Conservation (phyloP, 1,139 yeast species). For the Protomyces gravidus region DNA sequence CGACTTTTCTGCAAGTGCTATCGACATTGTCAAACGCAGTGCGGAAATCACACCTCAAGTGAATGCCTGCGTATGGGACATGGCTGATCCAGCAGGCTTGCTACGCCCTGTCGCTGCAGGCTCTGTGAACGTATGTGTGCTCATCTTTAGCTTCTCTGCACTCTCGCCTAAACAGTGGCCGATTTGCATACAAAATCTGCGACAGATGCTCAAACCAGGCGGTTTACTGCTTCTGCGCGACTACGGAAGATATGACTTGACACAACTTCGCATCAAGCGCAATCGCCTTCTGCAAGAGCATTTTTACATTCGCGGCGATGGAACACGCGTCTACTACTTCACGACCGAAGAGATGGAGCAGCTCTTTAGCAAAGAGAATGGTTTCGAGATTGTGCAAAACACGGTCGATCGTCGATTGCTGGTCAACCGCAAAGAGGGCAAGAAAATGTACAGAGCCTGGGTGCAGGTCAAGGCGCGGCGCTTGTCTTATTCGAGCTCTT, state of each 20-base stretch:
- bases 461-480: slow-evolving; percentile 48
- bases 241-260: slow-evolving; percentile 91
- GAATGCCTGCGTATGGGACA: slow-evolving; percentile 90
- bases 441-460: slow-evolving; percentile 97
- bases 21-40: slow-evolving; percentile 68
- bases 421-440: slow-evolving; percentile 83
- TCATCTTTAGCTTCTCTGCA: slow-evolving; percentile 92
- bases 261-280: slow-evolving; percentile 90
- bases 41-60: slow-evolving; percentile 62
- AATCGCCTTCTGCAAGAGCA: slow-evolving; percentile 83
- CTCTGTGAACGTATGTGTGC: slow-evolving; percentile 82
- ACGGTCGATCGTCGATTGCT: slow-evolving; percentile 86
- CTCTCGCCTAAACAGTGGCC: slow-evolving; percentile 89
- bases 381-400: slow-evolving; percentile 65
- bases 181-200: slow-evolving; percentile 65
- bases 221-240: slow-evolving; percentile 87
- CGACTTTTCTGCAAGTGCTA: slow-evolving; percentile 87
- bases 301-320: slow-evolving; percentile 95
- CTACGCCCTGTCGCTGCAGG: slow-evolving; percentile 80
- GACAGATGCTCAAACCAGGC: slow-evolving; percentile 74
- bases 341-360: slow-evolving; percentile 79
- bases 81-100: slow-evolving; percentile 66
- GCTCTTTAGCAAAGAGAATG: slow-evolving; percentile 48
- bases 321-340: slow-evolving; percentile 93
- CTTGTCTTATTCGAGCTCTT: slow-evolving; percentile 1